A percentile compares a stretch with the other conserved stretches of the same genome.
These are phyloP conservation scores for Fistulinella prunicolor DNA, from an alignment of 768 basidiomycete species.

Conservation along the genomic window DNA sequence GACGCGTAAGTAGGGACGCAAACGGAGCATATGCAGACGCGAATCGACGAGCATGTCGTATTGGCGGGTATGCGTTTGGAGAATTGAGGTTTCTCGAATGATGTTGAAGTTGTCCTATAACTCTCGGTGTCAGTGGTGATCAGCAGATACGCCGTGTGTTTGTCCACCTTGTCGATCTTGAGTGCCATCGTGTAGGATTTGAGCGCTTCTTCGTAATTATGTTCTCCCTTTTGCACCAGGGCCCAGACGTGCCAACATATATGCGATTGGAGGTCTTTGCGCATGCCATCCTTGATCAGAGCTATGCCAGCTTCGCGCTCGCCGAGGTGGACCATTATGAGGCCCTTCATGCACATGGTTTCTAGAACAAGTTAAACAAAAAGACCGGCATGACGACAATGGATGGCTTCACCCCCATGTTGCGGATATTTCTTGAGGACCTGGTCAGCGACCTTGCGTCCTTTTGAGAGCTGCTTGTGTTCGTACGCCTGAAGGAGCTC, in stretches of 20 bases:
- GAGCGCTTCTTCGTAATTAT: conserved; percentile 91
- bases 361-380: conserved; percentile 46
- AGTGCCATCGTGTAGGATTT: conserved; percentile 91
- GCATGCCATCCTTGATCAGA: conserved; percentile 80
- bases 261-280: conserved; percentile 80
- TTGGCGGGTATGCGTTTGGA: conserved; percentile 84
- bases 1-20: conserved; percentile 79
- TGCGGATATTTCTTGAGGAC: conserved; percentile 95
- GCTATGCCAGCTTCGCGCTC: conserved; percentile 78
- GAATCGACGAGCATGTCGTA: conserved; percentile 80
- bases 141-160: conserved; percentile 1
- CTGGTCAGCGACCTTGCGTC: conserved; percentile 84
- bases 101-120: conserved; percentile 90
- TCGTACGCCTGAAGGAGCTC: conserved; percentile 88
- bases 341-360: conserved; percentile 95
- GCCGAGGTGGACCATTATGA: conserved; percentile 78
- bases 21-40: conserved; percentile 71
- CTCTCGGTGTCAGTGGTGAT: background rate
- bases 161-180: conserved; percentile 78
- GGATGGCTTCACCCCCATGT: conserved; percentile 80
- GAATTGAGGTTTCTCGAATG: conserved; percentile 82
- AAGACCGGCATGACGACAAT: background rate
- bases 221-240: conserved; percentile 90
- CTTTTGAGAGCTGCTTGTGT: conserved; percentile 83
- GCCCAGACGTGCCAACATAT: conserved; percentile 99